phyloP scores from a whole-genome alignment of 768 basidiomycete species.

The Termitomyces sp. region DNA sequence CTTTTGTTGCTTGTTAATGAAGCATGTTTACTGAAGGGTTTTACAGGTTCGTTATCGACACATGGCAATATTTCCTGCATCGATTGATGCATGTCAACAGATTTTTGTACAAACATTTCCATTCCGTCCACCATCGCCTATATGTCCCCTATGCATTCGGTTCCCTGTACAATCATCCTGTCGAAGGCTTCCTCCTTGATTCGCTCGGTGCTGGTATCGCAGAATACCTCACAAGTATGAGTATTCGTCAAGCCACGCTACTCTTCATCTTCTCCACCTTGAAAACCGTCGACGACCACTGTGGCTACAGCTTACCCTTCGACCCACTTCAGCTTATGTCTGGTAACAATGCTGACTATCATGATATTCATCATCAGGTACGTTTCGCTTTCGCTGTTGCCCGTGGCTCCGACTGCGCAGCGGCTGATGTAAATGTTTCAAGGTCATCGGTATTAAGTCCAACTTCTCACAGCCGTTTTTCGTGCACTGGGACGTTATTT shows the following conservation, averaged over 20 bases:
- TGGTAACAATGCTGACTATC: slow-evolving; percentile 92
- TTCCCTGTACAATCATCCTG: slow-evolving; percentile 93
- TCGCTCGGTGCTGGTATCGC: slow-evolving; percentile 76
- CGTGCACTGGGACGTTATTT: slow-evolving; percentile 85
- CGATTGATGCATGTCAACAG: slow-evolving; percentile 88
- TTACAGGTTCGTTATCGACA: slow-evolving; percentile 86
- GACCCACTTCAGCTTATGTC: slow-evolving; percentile 88
- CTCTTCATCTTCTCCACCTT: slow-evolving; percentile 81
- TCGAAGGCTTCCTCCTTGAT: slow-evolving; percentile 93
- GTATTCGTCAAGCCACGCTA: slow-evolving; percentile 76
- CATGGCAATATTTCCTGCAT: slow-evolving; percentile 98
- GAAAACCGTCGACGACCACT: slow-evolving; percentile 97
- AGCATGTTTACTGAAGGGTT: not conserved
- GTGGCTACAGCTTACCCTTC: slow-evolving; percentile 85
- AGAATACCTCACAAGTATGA: slow-evolving; percentile 63
- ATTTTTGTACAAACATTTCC: slow-evolving; percentile 87
- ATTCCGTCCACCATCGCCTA: slow-evolving; percentile 92
- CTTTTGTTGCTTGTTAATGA: not conserved
- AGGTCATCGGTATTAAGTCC: slow-evolving; percentile 85
- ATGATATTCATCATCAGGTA: slow-evolving; percentile 97
- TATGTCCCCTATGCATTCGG: slow-evolving; percentile 98
- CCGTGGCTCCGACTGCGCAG: not conserved
- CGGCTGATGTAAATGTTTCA: slow-evolving; percentile 18
- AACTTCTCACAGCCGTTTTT: slow-evolving; percentile 98
- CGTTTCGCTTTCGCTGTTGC: slow-evolving; percentile 17